A percentile compares a stretch with the other conserved stretches of the same genome.
Evolutionary conservation across 306 rosid species (phyloP).

Genomic region (Arachis hypogaea): DNA sequence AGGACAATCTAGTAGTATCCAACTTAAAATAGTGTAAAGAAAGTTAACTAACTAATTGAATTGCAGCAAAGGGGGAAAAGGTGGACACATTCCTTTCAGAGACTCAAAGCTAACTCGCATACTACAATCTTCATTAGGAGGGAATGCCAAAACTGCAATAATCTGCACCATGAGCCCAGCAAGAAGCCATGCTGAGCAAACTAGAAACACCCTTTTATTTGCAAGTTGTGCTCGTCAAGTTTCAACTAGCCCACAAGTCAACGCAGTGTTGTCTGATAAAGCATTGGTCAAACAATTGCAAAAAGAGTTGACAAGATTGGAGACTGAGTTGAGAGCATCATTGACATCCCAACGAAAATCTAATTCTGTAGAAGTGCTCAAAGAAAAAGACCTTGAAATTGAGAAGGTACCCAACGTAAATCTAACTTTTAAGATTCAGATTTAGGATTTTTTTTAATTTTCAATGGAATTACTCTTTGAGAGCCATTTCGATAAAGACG

Average conservation of each 20-base stretch:
- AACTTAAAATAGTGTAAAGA: too few species aligned
- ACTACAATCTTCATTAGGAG: slow-evolving; percentile 92
- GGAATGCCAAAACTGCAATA: slow-evolving; percentile 94
- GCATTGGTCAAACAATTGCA: slow-evolving; percentile 86
- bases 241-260: slow-evolving; percentile 81
- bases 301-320: slow-evolving; percentile 77
- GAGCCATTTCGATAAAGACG: too few species aligned
- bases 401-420: slow-evolving; percentile 56
- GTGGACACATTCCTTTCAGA: slow-evolving; percentile 93
- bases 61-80: slow-evolving; percentile 90
- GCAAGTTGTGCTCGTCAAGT: slow-evolving; percentile 97
- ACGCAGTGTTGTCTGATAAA: slow-evolving; percentile 88
- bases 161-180: slow-evolving; percentile 97
- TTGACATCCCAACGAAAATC: slow-evolving; percentile 43
- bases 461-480: too few species aligned
- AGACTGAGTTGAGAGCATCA: slow-evolving; percentile 63
- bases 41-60: neutral
- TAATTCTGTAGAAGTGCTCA: slow-evolving; percentile 58
- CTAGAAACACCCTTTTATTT: slow-evolving; percentile 92
- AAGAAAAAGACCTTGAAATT: slow-evolving; percentile 81
- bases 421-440: too few species aligned
- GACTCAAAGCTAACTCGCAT: slow-evolving; percentile 98
- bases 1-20: too few species aligned
- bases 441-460: too few species aligned
- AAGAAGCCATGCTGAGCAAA: slow-evolving; percentile 82